phyloP scores from a whole-genome alignment of 1,139 yeast species.

The Diutina neorugosa region DNA sequence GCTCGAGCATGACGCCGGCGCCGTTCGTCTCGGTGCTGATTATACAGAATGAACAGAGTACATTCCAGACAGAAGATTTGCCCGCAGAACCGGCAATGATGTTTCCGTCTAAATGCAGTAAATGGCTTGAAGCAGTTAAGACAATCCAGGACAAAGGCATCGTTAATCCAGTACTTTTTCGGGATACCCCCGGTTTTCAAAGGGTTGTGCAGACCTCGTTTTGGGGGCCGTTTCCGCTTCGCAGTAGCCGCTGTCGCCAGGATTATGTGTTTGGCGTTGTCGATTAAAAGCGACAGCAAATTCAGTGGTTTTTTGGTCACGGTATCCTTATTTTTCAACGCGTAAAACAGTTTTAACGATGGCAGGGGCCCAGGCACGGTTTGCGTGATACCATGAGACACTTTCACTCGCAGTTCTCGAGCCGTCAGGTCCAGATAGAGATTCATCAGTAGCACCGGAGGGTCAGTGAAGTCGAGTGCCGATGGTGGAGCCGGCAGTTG shows the following conservation, averaged over 20 bases:
- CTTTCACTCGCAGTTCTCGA: not conserved
- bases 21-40: slow-evolving; percentile 42
- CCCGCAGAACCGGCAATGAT: slow-evolving; percentile 93
- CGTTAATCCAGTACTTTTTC: slow-evolving; percentile 84
- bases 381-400: slow-evolving; percentile 1
- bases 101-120: slow-evolving; percentile 75
- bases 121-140: slow-evolving; percentile 65
- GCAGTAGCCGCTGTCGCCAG: slow-evolving; percentile 23
- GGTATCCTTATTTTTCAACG: not conserved
- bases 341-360: not conserved
- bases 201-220: slow-evolving; percentile 29
- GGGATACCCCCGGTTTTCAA: slow-evolving; percentile 41
- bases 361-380: slow-evolving; percentile 1
- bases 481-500: not conserved
- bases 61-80: slow-evolving; percentile 90
- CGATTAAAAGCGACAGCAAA: not conserved
- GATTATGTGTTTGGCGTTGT: slow-evolving; percentile 8
- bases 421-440: slow-evolving; percentile 1
- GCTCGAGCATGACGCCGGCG: slow-evolving; percentile 5
- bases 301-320: not conserved
- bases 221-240: slow-evolving; percentile 11
- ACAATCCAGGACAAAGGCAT: slow-evolving; percentile 74
- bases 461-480: not conserved
- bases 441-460: not conserved
- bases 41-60: slow-evolving; percentile 67